These are phyloP conservation scores for Exophiala phaeomuriformis DNA, from an alignment of 2,329 filamentous ascomycete species.

Conservation along the genomic window DNA sequence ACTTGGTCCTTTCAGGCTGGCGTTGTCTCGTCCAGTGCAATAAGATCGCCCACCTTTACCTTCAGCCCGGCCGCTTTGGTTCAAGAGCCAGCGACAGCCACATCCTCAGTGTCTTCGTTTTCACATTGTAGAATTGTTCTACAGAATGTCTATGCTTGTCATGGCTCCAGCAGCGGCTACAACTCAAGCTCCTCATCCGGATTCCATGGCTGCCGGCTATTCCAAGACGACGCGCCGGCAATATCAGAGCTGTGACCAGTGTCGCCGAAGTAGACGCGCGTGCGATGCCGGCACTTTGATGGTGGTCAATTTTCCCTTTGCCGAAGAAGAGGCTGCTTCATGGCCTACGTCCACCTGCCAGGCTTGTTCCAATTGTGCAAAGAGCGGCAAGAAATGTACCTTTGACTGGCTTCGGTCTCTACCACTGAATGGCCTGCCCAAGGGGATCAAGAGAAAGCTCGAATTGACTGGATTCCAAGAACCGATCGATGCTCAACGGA, in stretches of 20 bases:
- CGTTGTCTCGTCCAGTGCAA: background rate
- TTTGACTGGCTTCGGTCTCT: slow-evolving; percentile 37
- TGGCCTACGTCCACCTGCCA: slow-evolving; percentile 3
- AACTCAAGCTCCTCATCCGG: background rate
- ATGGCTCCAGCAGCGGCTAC: background rate
- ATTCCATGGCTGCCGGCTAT: slow-evolving; percentile 7
- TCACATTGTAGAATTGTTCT: background rate
- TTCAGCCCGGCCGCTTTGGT: background rate
- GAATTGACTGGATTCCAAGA: slow-evolving; percentile 5
- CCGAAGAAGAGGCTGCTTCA: slow-evolving; percentile 14
- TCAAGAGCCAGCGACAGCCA: background rate
- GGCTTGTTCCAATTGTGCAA: slow-evolving; percentile 38
- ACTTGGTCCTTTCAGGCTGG: background rate
- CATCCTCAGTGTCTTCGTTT: background rate
- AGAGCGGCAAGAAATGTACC: slow-evolving; percentile 40
- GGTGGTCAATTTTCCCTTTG: slow-evolving; percentile 15
- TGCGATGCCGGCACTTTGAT: slow-evolving; percentile 18
- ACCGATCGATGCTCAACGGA: background rate
- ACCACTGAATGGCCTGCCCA: slow-evolving; percentile 26
- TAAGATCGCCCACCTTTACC: background rate
- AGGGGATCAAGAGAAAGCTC: slow-evolving; percentile 19
- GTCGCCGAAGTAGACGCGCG: slow-evolving; percentile 18
- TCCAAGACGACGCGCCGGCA: slow-evolving; percentile 32
- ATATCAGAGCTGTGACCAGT: slow-evolving; percentile 32
- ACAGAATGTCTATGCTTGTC: background rate